Percentiles rank a stretch among this genome's conserved stretches.
Conservation (phyloP, 148 eudicot species). For the Fagopyrum esculentum region DNA sequence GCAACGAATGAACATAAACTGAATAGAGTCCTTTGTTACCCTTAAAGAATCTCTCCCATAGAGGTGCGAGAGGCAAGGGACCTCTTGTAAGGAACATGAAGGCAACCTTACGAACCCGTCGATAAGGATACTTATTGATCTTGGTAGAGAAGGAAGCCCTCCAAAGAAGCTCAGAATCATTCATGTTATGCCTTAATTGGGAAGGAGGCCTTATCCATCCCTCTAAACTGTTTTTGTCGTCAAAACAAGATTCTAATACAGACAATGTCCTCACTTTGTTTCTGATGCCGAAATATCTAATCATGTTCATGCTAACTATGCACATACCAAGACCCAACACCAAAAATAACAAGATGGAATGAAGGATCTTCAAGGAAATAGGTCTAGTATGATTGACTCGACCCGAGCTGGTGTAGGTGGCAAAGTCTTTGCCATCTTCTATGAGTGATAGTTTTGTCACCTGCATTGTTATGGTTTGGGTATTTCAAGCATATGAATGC, state of each 20-base stretch:
- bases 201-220: constrained; percentile 14
- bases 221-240: not conserved
- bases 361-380: constrained; percentile 10
- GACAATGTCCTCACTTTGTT: not conserved
- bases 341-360: constrained; percentile 12
- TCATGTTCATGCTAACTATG: constrained; percentile 15
- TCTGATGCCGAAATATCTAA: not conserved
- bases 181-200: constrained; percentile 12
- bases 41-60: constrained; percentile 39
- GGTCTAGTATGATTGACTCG: not conserved
- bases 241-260: not conserved
- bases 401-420: not conserved
- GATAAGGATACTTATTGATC: constrained; percentile 10
- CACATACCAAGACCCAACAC: constrained; percentile 11
- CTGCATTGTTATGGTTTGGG: not conserved
- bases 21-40: constrained; percentile 36
- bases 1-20: constrained; percentile 36
- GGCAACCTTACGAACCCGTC: constrained; percentile 12
- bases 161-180: constrained; percentile 15
- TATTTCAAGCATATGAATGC: not conserved
- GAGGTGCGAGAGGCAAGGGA: constrained; percentile 38
- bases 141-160: constrained; percentile 14
- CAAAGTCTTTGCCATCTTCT: constrained; percentile 11
- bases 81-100: constrained; percentile 37
- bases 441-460: not conserved